Base-by-base conservation (phyloP, 305 asterid species). In the Rubia peregrina region DNA sequence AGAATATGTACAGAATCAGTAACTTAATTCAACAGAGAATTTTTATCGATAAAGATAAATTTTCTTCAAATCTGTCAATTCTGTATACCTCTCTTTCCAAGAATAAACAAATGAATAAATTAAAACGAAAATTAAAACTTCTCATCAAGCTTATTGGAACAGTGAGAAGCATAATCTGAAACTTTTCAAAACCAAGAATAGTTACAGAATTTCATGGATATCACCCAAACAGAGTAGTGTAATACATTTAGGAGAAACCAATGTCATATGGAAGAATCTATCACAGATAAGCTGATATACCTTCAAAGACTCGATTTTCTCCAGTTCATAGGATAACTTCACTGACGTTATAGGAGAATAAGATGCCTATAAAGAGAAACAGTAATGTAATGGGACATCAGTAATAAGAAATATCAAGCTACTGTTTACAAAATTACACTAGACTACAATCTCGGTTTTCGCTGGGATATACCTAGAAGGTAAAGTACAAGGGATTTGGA, bases 301-400 rank as follows among this genome's bases (percentile, higher is more conserved):
- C 98, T 91, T 93, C 74, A 91, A 80, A 62, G 91, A 79, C 43
- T 79, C 76, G 75, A 93, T 89, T 78, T 91, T 91, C 84, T 82
- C 91, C 81, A 93, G 85, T 79, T 93, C 95, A 62, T 78, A 83
- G 53, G 92, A 88, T 83, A 93, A 76, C 82, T 88, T 93, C 81
- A 93, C 84, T 16, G 83, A 75, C 53, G 73, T n/a, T 75, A 93
- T 72, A 78, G 98, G 98, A 81, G 82, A 80, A 80, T 73, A 80
- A 75, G 75, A 76, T 63, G 83, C 96, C 97, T 90, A n/a, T 12
- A n/a, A 36, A 14, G 8, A 36, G 21, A 36, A 53, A 42, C 17
- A 16, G 41, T 22, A 42, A 67, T 30, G 46, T 7, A 48, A 22
- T 48, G 46, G 61, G 43, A 30, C 0, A 46, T 26, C 7, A 12